A percentile compares a stretch with the other conserved stretches of the same genome.
These are phyloP conservation scores for Berberis thunbergii DNA, from an alignment of 164 flowering plant species.

Conservation along the genomic window DNA sequence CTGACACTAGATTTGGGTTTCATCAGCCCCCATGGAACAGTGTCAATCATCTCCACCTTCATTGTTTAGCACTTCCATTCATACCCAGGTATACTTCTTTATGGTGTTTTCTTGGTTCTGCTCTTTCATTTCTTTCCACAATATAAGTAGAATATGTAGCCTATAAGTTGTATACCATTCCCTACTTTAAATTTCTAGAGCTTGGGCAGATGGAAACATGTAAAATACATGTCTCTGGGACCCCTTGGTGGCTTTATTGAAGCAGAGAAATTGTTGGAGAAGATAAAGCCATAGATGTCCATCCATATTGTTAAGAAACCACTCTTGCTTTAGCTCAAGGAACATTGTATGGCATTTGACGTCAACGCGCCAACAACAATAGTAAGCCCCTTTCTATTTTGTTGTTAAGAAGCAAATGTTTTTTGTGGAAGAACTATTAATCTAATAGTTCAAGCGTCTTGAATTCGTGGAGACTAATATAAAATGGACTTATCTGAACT, in stretches of 20 bases:
- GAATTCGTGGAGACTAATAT: no score
- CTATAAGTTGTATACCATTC: background rate
- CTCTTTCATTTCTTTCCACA: no score
- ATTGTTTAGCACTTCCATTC: conserved; percentile 85
- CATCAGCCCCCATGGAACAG: conserved; percentile 90
- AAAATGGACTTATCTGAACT: no score
- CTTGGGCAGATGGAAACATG: conserved; percentile 61
- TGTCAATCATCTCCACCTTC: conserved; percentile 88
- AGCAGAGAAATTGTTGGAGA: conserved; percentile 72
- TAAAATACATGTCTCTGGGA: conserved; percentile 66
- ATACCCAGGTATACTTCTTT: conserved; percentile 47
- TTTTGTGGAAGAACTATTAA: no score
- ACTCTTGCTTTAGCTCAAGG: no score
- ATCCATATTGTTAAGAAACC: no score
- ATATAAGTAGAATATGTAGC: conserved; percentile 1
- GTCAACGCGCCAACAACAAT: no score
- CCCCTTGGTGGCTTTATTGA: conserved; percentile 70
- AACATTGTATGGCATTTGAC: no score
- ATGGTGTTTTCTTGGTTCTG: no score
- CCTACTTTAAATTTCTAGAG: conserved; percentile 12
- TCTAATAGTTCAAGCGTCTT: no score
- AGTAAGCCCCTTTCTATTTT: no score
- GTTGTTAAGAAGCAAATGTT: no score
- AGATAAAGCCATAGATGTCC: conserved; percentile 45
- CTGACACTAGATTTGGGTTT: conserved; percentile 40